phyloP scores from a whole-genome alignment of 805 yeast genomes.

The Wickerhamomyces xylosicus region DNA sequence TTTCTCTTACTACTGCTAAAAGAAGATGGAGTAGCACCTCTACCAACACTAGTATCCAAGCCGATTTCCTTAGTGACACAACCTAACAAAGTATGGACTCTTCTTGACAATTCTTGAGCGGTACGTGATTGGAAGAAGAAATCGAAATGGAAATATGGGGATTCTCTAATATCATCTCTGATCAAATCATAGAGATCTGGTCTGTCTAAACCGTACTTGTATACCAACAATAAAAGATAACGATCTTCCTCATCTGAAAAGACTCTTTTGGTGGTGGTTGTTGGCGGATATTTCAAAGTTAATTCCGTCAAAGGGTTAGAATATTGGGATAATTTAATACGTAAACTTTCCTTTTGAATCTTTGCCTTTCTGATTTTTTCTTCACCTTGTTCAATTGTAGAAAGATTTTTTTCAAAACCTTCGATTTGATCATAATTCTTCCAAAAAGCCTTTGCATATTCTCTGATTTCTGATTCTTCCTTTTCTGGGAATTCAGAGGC shows the following conservation, averaged over 20 bases:
- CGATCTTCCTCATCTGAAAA: slow-evolving; percentile 89
- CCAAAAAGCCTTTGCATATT: slow-evolving; percentile 81
- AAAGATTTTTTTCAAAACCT: slow-evolving; percentile 75
- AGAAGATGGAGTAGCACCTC: slow-evolving; percentile 8
- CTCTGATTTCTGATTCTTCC: slow-evolving; percentile 65
- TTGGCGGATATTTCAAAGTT: slow-evolving; percentile 60
- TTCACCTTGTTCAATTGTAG: slow-evolving; percentile 83
- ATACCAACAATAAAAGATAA: slow-evolving; percentile 69
- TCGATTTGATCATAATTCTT: slow-evolving; percentile 66
- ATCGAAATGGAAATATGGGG: slow-evolving; percentile 77
- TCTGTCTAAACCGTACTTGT: slow-evolving; percentile 71
- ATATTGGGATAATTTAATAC: slow-evolving; percentile 63
- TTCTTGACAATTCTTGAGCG: slow-evolving; percentile 65
- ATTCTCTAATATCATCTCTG: slow-evolving; percentile 60
- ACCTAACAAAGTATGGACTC: slow-evolving; percentile 70
- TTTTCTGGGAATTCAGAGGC: slow-evolving; percentile 71
- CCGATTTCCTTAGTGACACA: slow-evolving; percentile 57
- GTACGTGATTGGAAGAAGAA: slow-evolving; percentile 79
- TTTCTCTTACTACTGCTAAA: slow-evolving; percentile 3
- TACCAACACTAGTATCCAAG: slow-evolving; percentile 7
- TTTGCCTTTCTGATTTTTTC: slow-evolving; percentile 57
- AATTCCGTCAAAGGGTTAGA: slow-evolving; percentile 75
- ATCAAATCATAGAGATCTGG: slow-evolving; percentile 72
- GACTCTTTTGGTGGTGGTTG: slow-evolving; percentile 51
- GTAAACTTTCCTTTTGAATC: slow-evolving; percentile 69